Evolutionary conservation across 2,329 filamentous ascomycete genomes (phyloP).

Genomic region (Fonsecaea monophora): DNA sequence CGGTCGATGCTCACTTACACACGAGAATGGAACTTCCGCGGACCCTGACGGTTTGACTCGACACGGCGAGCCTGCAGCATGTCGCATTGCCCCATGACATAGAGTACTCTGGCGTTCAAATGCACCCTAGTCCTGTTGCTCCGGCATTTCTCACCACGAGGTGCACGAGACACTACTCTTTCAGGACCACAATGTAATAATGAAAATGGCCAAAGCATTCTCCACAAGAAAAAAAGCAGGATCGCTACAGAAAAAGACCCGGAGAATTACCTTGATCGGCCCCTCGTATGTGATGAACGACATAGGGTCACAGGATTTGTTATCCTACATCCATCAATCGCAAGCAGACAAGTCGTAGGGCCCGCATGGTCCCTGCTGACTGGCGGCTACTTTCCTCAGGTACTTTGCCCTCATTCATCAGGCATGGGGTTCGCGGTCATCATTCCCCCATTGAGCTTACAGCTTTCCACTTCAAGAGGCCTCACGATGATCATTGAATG

Average conservation of each 20-base stretch:
- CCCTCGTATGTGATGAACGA: constrained; percentile 4
- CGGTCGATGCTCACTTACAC: background rate
- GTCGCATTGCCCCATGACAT: constrained; percentile 10
- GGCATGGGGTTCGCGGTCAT: constrained; percentile 4
- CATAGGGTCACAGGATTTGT: constrained; percentile 14
- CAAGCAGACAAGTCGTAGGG: background rate
- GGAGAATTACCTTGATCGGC: constrained; percentile 25
- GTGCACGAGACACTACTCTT: constrained; percentile 15
- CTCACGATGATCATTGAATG: background rate
- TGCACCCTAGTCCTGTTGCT: background rate
- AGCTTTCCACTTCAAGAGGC: constrained; percentile 4
- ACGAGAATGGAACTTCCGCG: background rate
- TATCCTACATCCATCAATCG: background rate
- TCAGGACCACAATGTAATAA: background rate
- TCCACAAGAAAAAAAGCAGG: constrained; percentile 1
- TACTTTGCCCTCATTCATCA: background rate
- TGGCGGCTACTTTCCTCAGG: constrained; percentile 5
- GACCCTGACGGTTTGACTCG: background rate
- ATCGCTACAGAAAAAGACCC: constrained; percentile 1
- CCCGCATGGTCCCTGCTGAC: background rate
- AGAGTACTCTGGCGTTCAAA: constrained; percentile 7
- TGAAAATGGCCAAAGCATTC: background rate
- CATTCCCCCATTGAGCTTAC: constrained; percentile 1
- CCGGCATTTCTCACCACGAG: background rate
- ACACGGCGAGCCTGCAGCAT: background rate